A percentile compares a stretch with the other conserved stretches of the same genome.
These are phyloP conservation scores for Phialemoniopsis sp. DNA, from an alignment of 2,329 filamentous ascomycete genomes.

Conservation along the genomic window DNA sequence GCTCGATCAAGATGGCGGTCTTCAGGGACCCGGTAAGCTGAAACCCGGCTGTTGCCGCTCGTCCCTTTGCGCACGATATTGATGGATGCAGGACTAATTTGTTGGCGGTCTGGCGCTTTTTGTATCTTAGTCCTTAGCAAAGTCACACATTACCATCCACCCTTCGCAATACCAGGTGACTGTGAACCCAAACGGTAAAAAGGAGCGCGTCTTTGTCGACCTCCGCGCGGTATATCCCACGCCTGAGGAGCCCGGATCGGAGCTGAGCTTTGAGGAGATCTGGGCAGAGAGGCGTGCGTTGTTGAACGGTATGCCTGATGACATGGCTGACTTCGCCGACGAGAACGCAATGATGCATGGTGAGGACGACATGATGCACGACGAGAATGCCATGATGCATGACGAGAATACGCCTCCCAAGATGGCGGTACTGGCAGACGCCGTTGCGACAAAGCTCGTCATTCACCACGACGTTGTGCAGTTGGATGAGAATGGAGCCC, in stretches of 20 bases:
- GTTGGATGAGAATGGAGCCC: conserved; percentile 57
- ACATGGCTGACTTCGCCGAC: conserved; percentile 7
- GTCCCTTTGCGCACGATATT: conserved; percentile 59
- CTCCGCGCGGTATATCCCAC: conserved; percentile 82
- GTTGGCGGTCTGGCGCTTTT: conserved; percentile 33
- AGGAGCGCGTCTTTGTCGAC: conserved; percentile 84
- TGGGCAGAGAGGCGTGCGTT: conserved; percentile 74
- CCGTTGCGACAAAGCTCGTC: conserved; percentile 26
- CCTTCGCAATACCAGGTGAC: conserved; percentile 73
- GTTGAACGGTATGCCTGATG: conserved; percentile 33
- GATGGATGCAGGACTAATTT: conserved; percentile 96
- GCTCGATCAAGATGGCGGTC: conserved; percentile 77
- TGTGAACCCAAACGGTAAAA: conserved; percentile 77
- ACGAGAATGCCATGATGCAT: conserved; percentile 3
- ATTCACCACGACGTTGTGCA: conserved; percentile 35
- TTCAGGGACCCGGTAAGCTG: conserved; percentile 93
- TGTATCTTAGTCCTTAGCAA: conserved; percentile 54
- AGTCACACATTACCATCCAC: conserved; percentile 62
- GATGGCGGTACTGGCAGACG: conserved; percentile 22
- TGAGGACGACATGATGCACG: conserved; percentile 1
- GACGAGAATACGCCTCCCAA: conserved; percentile 25
- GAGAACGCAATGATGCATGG: conserved; percentile 5
- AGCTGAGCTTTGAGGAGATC: conserved; percentile 89
- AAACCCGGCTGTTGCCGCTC: conserved; percentile 19
- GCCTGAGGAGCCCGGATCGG: conserved; percentile 63